Percentiles rank a stretch among this genome's conserved stretches.
Evolutionary conservation across 163 green algal species (phyloP).

Genomic region (Chlorella variabilis): DNA sequence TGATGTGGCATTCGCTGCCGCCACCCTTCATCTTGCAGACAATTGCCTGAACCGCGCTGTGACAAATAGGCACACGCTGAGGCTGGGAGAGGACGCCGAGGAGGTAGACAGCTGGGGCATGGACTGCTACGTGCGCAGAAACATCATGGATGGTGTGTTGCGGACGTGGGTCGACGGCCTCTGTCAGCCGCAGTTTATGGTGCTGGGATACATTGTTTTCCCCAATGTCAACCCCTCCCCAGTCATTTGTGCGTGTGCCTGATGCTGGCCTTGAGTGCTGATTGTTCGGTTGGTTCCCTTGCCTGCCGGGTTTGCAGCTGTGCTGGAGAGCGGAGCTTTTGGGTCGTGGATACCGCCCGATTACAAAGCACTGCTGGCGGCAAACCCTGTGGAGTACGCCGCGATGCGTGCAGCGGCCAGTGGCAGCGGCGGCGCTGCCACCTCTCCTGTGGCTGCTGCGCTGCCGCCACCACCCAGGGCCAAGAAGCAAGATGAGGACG

Average conservation of each 20-base stretch:
- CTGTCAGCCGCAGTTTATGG: too few species aligned
- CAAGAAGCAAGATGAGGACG: background rate
- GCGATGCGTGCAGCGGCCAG: conserved; percentile 11
- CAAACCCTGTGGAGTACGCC: conserved; percentile 13
- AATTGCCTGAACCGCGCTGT: conserved; percentile 66
- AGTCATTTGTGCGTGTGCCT: too few species aligned
- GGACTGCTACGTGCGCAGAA: conserved; percentile 85
- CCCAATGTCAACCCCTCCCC: too few species aligned
- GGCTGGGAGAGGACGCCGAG: conserved; percentile 64
- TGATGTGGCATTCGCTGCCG: too few species aligned
- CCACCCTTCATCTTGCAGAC: background rate
- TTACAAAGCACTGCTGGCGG: conserved; percentile 18
- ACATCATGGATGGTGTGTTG: conserved; percentile 75
- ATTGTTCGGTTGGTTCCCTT: too few species aligned
- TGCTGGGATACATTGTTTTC: too few species aligned
- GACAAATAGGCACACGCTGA: conserved; percentile 42
- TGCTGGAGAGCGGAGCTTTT: conserved; percentile 58
- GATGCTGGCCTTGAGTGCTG: too few species aligned
- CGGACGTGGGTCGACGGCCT: too few species aligned
- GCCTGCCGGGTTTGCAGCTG: conserved; percentile 43
- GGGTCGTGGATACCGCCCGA: conserved; percentile 43
- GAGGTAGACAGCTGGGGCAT: conserved; percentile 87
- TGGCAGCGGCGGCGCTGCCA: background rate
- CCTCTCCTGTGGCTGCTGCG: conserved; percentile 5
- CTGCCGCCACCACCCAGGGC: background rate